Base-by-base conservation (phyloP, 306 rosid genomes). In the Ormosia emarginata region DNA sequence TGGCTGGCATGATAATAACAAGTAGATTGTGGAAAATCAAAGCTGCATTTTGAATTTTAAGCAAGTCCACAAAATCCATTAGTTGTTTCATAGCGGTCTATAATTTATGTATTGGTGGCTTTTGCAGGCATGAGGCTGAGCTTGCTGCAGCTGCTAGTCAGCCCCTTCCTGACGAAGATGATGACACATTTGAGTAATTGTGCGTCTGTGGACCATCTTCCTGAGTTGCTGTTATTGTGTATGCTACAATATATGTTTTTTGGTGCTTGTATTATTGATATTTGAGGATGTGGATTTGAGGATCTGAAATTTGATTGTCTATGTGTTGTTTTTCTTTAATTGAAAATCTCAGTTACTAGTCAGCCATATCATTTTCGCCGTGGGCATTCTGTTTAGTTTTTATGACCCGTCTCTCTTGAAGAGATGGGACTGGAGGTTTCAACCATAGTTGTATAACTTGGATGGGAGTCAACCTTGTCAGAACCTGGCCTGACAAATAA, bases 131-230 rank as follows among this genome's bases (percentile, higher is more conserved):
- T 14, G 98, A 93, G 61, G 89, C 89, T 6, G 98, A 94, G 85
- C 86, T 90, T 67, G 77, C 64, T 6, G 56, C 78, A 43, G 97
- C 95, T 75, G 93, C 93, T 58, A 85, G 59, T 53, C 98, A 91
- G 71, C 95, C 97, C 47, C 97, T 94, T 69, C 95, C 95, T 0
- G 97, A 94, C 15, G 98, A 94, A 0, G 97, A 92, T 6, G 97
- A 89, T 33, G 96, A 90, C 1, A 37, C 91, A 43, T 92, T 94
- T 61, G 97, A 93, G 76, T 94, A 80, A 68, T 5, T 49, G 29
- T 43, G 24, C 43, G 49, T 12, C 32, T 70, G 32, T 81, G 37
- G 49, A 58, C 33, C 56, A 18, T 79, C 49, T 66, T 81, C 43
- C 24, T 2, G 6, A 71, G 72, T 66, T 68, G 63, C 71, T 65